Evolutionary conservation across 345 rosid genomes (phyloP).

Genomic region (Microcos paniculata): DNA sequence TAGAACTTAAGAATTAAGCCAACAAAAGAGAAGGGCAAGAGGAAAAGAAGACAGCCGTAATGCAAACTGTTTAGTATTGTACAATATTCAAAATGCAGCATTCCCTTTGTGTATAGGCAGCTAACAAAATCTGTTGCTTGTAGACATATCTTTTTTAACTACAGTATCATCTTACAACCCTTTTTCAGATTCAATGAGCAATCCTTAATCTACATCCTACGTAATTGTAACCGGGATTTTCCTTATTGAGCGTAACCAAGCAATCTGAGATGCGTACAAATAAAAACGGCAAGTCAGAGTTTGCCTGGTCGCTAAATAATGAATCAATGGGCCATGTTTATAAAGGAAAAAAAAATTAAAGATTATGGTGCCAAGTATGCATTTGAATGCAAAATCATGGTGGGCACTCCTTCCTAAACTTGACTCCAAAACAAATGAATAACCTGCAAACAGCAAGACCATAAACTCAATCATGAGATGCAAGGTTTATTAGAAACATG

Average conservation of each 20-base stretch:
- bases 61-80: not conserved
- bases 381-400: conserved; percentile 9
- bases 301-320: conserved; percentile 44
- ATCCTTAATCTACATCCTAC: conserved; percentile 11
- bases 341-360: not conserved
- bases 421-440: conserved; percentile 7
- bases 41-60: not conserved
- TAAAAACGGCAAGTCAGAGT: conserved; percentile 37
- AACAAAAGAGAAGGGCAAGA: too few relatives aligned
- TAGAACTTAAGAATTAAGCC: too few relatives aligned
- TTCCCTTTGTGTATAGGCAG: not conserved
- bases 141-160: not conserved
- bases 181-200: conserved; percentile 18
- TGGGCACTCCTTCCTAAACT: not conserved
- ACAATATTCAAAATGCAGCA: not conserved
- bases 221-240: conserved; percentile 6
- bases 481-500: not conserved
- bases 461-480: not conserved
- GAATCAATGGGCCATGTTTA: conserved; percentile 23
- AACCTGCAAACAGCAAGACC: conserved; percentile 27
- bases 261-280: conserved; percentile 36
- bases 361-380: not conserved
- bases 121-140: conserved; percentile 8
- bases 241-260: conserved; percentile 38
- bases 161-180: conserved; percentile 16